Conservation (phyloP, 2,329 filamentous ascomycete genomes). For the Herpotrichia juniperi region DNA sequence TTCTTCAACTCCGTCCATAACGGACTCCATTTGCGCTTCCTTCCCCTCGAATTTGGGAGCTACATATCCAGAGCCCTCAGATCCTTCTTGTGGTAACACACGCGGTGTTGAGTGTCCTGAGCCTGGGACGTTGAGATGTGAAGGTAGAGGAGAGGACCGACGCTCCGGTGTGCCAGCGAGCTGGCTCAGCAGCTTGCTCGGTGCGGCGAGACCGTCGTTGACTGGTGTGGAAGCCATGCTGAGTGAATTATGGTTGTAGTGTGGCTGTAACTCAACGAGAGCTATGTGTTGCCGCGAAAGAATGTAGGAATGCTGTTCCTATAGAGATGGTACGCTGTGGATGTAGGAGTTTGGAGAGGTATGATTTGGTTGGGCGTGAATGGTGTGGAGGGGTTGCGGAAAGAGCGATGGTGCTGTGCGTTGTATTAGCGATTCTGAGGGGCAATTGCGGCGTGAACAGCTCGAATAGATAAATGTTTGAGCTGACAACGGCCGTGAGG, state of each 20-base stretch:
- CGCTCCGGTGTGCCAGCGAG: slow-evolving; percentile 62
- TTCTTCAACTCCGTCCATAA: slow-evolving; percentile 78
- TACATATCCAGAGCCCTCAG: slow-evolving; percentile 83
- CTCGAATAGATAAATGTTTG: not conserved
- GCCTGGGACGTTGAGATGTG: slow-evolving; percentile 77
- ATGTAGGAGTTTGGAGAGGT: not conserved
- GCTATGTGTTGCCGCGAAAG: not conserved
- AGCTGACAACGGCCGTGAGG: slow-evolving; percentile 5
- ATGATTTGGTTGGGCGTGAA: not conserved
- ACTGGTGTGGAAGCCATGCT: slow-evolving; percentile 41
- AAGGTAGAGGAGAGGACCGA: slow-evolving; percentile 85
- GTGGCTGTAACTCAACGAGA: slow-evolving; percentile 2
- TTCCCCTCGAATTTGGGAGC: slow-evolving; percentile 95
- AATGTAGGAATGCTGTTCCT: not conserved
- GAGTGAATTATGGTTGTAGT: slow-evolving; percentile 9
- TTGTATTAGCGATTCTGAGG: slow-evolving; percentile 6
- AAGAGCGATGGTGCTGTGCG: slow-evolving; percentile 2
- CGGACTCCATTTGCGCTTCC: slow-evolving; percentile 82
- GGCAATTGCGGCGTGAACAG: slow-evolving; percentile 5
- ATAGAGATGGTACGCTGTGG: not conserved
- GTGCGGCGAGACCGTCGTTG: slow-evolving; percentile 28
- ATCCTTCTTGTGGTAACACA: slow-evolving; percentile 81
- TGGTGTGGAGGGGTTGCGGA: not conserved
- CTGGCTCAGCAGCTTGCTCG: slow-evolving; percentile 65
- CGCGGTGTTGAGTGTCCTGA: slow-evolving; percentile 62